A percentile compares a stretch with the other conserved stretches of the same genome.
phyloP scores from a whole-genome alignment of 2,329 filamentous ascomycete species.

The Aspergillus unguis region DNA sequence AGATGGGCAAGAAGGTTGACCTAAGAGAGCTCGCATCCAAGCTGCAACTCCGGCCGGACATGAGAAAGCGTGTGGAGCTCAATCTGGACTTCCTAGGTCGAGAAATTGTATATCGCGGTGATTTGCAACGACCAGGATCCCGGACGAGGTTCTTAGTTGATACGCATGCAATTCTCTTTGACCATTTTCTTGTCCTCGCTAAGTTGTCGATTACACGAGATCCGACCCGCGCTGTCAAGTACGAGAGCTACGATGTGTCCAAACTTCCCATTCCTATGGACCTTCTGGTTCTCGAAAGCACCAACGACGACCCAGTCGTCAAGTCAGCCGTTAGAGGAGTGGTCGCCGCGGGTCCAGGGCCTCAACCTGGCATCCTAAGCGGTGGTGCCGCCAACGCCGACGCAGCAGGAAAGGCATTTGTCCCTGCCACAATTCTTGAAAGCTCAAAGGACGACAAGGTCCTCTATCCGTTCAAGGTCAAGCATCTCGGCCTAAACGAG shows the following conservation, averaged over 20 bases:
- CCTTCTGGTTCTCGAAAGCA: slow-evolving; percentile 84
- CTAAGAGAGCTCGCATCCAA: slow-evolving; percentile 80
- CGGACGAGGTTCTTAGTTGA: slow-evolving; percentile 93
- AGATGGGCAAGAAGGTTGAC: slow-evolving; percentile 86
- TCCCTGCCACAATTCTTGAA: slow-evolving; percentile 50
- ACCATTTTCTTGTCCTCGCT: slow-evolving; percentile 91
- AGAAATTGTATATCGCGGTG: slow-evolving; percentile 82
- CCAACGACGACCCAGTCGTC: slow-evolving; percentile 84
- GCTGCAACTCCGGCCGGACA: slow-evolving; percentile 79
- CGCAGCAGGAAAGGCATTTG: slow-evolving; percentile 48
- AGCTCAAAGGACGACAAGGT: slow-evolving; percentile 71
- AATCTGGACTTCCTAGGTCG: slow-evolving; percentile 93
- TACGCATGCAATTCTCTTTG: slow-evolving; percentile 88
- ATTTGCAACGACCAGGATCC: slow-evolving; percentile 81
- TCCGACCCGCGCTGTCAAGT: slow-evolving; percentile 68
- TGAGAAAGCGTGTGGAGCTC: slow-evolving; percentile 75
- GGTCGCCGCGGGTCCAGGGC: slow-evolving; percentile 53
- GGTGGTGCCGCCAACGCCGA: slow-evolving; percentile 57
- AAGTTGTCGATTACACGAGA: slow-evolving; percentile 71
- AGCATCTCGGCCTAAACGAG: slow-evolving; percentile 84
- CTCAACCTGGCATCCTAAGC: slow-evolving; percentile 42
- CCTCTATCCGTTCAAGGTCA: slow-evolving; percentile 90
- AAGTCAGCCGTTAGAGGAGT: slow-evolving; percentile 74
- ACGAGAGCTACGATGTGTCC: slow-evolving; percentile 84
- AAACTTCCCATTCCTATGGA: slow-evolving; percentile 97